Conservation (phyloP, 345 rosid species). For the Salix viminalis region DNA sequence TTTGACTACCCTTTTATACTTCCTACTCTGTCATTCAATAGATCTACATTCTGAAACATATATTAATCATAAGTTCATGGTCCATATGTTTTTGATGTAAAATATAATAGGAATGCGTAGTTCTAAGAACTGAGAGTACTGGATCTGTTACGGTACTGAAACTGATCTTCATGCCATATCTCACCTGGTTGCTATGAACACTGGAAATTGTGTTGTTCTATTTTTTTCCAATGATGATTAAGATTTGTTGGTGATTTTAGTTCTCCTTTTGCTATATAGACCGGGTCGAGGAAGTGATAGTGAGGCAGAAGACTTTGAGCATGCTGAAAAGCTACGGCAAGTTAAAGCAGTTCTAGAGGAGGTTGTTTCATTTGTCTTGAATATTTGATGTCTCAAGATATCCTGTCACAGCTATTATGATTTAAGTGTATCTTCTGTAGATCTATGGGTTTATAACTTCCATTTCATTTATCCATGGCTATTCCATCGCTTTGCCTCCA, state of each 20-base stretch:
- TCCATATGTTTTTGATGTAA: not conserved
- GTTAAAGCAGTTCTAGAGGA: slow-evolving; percentile 99
- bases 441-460: not conserved
- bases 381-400: not conserved
- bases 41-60: not conserved
- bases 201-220: not conserved
- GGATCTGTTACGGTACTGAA: not conserved
- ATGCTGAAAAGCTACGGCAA: slow-evolving; percentile 98
- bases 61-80: not conserved
- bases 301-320: slow-evolving; percentile 97
- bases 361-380: slow-evolving; percentile 41
- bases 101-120: not conserved
- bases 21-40: no score
- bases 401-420: not conserved
- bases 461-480: not conserved
- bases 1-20: no score
- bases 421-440: not conserved
- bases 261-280: slow-evolving; percentile 35
- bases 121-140: not conserved
- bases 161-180: not conserved
- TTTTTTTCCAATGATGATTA: not conserved
- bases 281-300: slow-evolving; percentile 93
- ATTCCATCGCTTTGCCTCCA: not conserved
- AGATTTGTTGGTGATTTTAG: not conserved
- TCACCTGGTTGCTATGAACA: not conserved